Evolutionary conservation across 1,284 basidiomycete species (phyloP).

Genomic region (Mycosarcoma mackinlayi): DNA sequence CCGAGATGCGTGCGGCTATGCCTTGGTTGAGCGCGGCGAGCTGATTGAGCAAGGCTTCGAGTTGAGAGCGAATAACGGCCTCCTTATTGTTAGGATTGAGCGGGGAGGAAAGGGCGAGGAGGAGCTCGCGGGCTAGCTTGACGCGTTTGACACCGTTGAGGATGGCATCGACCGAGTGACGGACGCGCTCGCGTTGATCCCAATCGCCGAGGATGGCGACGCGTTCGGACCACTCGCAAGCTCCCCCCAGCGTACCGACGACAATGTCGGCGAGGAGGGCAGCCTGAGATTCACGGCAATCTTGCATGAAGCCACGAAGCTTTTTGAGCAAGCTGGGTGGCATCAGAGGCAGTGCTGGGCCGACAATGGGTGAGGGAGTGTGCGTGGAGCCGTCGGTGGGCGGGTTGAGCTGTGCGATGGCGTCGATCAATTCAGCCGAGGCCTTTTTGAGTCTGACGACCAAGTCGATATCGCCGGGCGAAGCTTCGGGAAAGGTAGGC

Average conservation of each 20-base stretch:
- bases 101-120: conserved; percentile 55
- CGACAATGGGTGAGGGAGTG: conserved; percentile 39
- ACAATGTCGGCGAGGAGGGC: conserved; percentile 62
- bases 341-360: conserved; percentile 58
- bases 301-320: conserved; percentile 56
- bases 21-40: conserved; percentile 60
- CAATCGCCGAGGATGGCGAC: conserved; percentile 60
- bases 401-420: conserved; percentile 44
- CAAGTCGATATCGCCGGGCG: conserved; percentile 45
- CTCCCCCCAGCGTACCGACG: conserved; percentile 63
- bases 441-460: conserved; percentile 51
- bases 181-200: conserved; percentile 57
- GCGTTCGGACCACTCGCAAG: conserved; percentile 65
- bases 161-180: conserved; percentile 52
- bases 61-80: conserved; percentile 60
- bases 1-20: conserved; percentile 57
- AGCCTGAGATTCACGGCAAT: conserved; percentile 53
- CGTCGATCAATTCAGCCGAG: conserved; percentile 55
- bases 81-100: conserved; percentile 60
- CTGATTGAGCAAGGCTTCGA: conserved; percentile 61
- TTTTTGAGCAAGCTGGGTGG: conserved; percentile 57
- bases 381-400: conserved; percentile 22
- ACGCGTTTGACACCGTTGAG: conserved; percentile 58
- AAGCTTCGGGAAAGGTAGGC: conserved; percentile 46
- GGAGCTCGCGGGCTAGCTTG: conserved; percentile 59